A percentile compares a stretch with the other conserved stretches of the same genome.
These are phyloP conservation scores for Diplodia intermedia DNA, from an alignment of 2,329 filamentous ascomycete species.

Conservation along the genomic window DNA sequence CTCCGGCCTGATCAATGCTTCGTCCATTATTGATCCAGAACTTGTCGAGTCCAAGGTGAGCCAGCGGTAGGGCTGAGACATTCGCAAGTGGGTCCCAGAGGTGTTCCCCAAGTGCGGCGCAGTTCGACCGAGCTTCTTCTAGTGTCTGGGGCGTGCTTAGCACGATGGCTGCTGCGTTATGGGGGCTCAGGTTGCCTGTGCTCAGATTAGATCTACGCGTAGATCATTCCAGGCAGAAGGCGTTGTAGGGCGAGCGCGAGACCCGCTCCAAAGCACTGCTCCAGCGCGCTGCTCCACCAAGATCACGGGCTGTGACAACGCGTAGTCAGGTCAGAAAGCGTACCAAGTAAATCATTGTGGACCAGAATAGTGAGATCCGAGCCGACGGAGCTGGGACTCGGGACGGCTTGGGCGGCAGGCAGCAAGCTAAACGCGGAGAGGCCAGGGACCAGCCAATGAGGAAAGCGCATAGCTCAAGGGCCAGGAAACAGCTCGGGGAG, in stretches of 20 bases:
- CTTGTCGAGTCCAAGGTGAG: conserved; percentile 26
- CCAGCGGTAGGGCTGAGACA: conserved; percentile 22
- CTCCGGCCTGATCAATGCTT: conserved; percentile 23
- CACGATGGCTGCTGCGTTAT: conserved; percentile 32
- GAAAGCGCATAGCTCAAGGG: conserved; percentile 13
- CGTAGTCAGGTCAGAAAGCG: neutral
- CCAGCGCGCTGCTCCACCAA: no score
- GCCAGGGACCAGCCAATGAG: conserved; percentile 6
- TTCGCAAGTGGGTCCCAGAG: conserved; percentile 32
- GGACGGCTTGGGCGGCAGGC: conserved; percentile 32
- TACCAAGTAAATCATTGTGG: conserved; percentile 37
- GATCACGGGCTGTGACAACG: neutral
- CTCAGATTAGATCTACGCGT: conserved; percentile 28
- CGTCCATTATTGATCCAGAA: conserved; percentile 34
- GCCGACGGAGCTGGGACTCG: conserved; percentile 39
- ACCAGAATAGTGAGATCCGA: conserved; percentile 40
- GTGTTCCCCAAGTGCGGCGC: conserved; percentile 32
- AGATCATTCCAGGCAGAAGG: conserved; percentile 21
- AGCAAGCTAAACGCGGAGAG: conserved; percentile 16
- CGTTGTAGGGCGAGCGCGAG: neutral
- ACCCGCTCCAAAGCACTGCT: neutral
- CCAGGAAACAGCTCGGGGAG: neutral
- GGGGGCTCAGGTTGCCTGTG: conserved; percentile 31
- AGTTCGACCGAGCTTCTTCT: conserved; percentile 31
- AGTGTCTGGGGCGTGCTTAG: conserved; percentile 33